Evolutionary conservation across 257 asterid species (phyloP), one percentile per base, ranked within the genome.

Genomic region (Solanum chmielewskii): DNA sequence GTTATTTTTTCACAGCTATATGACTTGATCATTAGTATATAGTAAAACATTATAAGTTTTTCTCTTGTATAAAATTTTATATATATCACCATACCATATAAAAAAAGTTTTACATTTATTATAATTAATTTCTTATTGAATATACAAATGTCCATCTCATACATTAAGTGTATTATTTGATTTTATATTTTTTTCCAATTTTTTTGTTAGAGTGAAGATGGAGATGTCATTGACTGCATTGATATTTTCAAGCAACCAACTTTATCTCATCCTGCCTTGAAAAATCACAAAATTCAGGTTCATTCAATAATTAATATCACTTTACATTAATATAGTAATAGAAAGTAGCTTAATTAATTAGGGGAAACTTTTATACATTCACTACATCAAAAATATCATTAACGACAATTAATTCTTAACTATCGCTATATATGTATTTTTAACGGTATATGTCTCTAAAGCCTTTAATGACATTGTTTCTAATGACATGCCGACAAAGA

Each of bases 191-290:
- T 5, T 66, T 13, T 64, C 21, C 35, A 41, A 37, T 37, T 37
- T 10, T 23, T 44, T 45, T 8, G 29, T 90, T 75, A 93, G 98
- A 92, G 98, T 88, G 94, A 91, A 91, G 96, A 95, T 92, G 98
- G 98, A 69, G 98, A 95, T 88, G 88, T 92, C 12, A 94, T 95
- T 64, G 98, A 95, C 83, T 94, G 96, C 92, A 87, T 93, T 83
- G 91, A 90, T 82, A 92, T 95, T 60, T 74, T 88, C 92, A 89
- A 93, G 91, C 96, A 95, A 80, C 96, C 98, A 31, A 90, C 98
- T 29, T 92, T 95, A 74, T 89, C 88, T 88, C 96, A 95, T 88
- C 94, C 96, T 47, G 90, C 95, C 59, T 83, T 95, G 70, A 92
- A 37, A 89, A 84, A 91, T 86, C 98, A 94, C 91, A 90, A 92